phyloP scores from a whole-genome alignment of 2,329 filamentous ascomycete genomes.

The Clarireedia homoeocarpa region DNA sequence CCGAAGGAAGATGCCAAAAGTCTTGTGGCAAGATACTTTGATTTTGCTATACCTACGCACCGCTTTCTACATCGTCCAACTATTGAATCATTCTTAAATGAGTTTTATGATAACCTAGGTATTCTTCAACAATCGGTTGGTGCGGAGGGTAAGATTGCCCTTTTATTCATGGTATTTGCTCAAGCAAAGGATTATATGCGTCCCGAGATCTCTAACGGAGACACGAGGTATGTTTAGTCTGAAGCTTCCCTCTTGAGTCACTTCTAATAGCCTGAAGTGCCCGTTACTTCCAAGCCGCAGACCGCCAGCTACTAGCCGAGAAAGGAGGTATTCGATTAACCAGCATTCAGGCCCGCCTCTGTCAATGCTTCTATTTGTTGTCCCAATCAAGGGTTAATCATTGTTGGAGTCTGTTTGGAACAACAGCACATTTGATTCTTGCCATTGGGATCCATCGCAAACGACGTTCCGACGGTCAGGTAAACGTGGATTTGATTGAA shows the following conservation, averaged over 20 bases:
- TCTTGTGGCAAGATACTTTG: constrained; percentile 46
- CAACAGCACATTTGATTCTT: constrained; percentile 28
- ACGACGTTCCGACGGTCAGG: constrained; percentile 13
- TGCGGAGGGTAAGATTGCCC: constrained; percentile 32
- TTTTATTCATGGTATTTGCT: constrained; percentile 44
- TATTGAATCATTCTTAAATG: constrained; percentile 41
- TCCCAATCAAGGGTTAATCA: constrained; percentile 31
- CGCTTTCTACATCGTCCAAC: constrained; percentile 48
- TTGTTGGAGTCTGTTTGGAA: constrained; percentile 31
- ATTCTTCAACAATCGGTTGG: constrained; percentile 34
- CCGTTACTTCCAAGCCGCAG: constrained; percentile 23
- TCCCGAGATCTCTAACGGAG: constrained; percentile 1
- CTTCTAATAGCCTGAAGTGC: constrained; percentile 16
- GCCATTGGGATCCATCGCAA: constrained; percentile 29
- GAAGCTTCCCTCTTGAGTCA: background rate
- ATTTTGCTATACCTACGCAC: constrained; percentile 52
- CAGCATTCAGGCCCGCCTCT: constrained; percentile 35
- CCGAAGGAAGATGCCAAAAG: constrained; percentile 13
- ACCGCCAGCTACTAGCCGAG: constrained; percentile 29
- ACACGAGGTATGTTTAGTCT: constrained; percentile 10
- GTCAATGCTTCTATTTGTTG: constrained; percentile 30
- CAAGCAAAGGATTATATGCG: constrained; percentile 37
- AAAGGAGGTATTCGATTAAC: constrained; percentile 28
- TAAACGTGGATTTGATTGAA: constrained; percentile 31
- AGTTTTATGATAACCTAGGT: constrained; percentile 39